These are phyloP conservation scores for Buddleja alternifolia DNA, from an alignment of 257 asterid genomes.

Conservation along the genomic window DNA sequence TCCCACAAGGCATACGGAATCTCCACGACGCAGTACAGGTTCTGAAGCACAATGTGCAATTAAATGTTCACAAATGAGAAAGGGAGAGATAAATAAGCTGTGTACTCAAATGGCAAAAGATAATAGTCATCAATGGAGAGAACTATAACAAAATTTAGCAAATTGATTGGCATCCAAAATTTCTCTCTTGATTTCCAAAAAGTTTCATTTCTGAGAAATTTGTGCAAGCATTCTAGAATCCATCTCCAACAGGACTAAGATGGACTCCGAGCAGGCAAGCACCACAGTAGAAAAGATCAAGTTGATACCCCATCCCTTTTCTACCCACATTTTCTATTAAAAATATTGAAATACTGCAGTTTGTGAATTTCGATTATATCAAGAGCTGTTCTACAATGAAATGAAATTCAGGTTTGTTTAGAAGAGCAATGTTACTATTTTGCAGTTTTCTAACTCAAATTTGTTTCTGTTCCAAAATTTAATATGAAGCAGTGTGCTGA, in stretches of 20 bases:
- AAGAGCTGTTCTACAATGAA: neutral
- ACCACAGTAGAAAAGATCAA: neutral
- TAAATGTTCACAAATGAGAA: conserved; percentile 15
- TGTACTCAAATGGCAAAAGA: neutral
- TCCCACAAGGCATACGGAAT: conserved; percentile 94
- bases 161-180: neutral
- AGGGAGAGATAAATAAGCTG: conserved; percentile 16
- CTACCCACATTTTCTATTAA: neutral
- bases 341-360: neutral
- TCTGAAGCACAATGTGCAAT: conserved; percentile 49
- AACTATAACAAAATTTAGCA: neutral
- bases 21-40: conserved; percentile 95
- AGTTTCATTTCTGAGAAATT: neutral
- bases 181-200: neutral
- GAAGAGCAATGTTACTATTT: neutral
- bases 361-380: neutral
- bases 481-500: neutral
- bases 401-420: neutral
- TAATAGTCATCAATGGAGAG: conserved; percentile 26
- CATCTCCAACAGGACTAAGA: neutral
- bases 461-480: neutral
- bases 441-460: neutral
- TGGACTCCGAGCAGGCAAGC: neutral
- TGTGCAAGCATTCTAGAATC: neutral
- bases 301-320: neutral